Base-by-base conservation (phyloP, 257 asterid genomes). In the Avicennia marina region DNA sequence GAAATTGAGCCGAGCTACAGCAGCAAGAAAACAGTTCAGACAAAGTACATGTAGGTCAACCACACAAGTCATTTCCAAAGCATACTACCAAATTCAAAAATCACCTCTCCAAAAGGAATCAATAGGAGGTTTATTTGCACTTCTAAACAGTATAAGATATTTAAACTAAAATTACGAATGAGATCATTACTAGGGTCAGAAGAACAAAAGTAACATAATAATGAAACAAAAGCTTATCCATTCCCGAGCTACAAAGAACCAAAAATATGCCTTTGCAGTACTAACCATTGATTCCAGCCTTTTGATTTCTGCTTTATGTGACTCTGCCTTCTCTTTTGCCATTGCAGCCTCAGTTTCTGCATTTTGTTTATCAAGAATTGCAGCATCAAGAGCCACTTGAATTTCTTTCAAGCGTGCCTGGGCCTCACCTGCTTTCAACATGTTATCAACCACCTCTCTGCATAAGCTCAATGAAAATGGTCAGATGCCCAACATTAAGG, bases 371-470 rank as follows among this genome's bases (percentile, higher is more conserved):
- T 73, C 88, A 57, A 78, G 81, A 65, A 81, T 61, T 59, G 94
- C 88, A 41, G 78, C 25, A 58, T 88, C 95, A 43, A 81, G 84
- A 65, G 90, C 81, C 68, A 80, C 89, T 77, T 93, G 86, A 62
- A 75, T 62, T 72, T 83, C 82, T 71, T 80, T 86, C 71, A 89
- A 46, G 58, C 75, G 73, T 56, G 83, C 85, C 74, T 78, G 85
- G 49, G 75, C 77, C 68, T 86, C 95, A 47, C 94, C 77, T 46
- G 72, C 80, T 78, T 67, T 80, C 75, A 56, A 79, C 95, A 89
- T 88, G 79, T 81, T 75, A 55, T 93, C 90, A 72, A 84, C 60
- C 34, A 80, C 89, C 80, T 88, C 86, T 68, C 98, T 93, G 79
- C 56, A 63, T 31, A 58, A 63, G 70, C 53, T 57, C 57, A 59